Conservation (phyloP, 345 rosid genomes). For the Trapa incisa region DNA sequence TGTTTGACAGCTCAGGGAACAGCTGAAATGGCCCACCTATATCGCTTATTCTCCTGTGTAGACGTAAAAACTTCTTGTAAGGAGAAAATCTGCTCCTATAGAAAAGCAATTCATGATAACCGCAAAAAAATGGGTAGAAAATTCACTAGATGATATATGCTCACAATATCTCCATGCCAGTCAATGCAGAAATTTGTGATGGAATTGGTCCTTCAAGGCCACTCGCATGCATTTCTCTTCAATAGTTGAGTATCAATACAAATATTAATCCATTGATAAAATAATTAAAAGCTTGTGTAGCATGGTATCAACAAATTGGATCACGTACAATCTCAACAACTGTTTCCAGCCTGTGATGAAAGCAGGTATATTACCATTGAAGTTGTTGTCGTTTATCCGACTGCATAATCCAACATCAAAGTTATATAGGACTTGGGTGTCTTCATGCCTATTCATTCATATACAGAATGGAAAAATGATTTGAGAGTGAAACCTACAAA, state of each 20-base stretch:
- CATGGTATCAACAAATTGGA: background rate
- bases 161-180: conserved; percentile 27
- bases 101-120: background rate
- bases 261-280: background rate
- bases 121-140: background rate
- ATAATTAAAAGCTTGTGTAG: background rate
- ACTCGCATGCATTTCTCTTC: conserved; percentile 46
- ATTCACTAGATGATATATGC: conserved; percentile 8
- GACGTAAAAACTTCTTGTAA: background rate
- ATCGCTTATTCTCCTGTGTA: conserved; percentile 41
- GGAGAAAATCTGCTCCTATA: background rate
- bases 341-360: conserved; percentile 45
- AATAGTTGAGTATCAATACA: conserved; percentile 5
- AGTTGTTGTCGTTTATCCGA: conserved; percentile 56
- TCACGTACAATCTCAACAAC: conserved; percentile 58
- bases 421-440: background rate
- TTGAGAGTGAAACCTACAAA: conserved; percentile 24
- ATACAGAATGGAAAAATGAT: background rate
- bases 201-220: conserved; percentile 51
- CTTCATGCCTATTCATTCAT: background rate
- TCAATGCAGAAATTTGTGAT: conserved; percentile 22
- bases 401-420: conserved; percentile 28
- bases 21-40: conserved; percentile 23
- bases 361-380: conserved; percentile 55
- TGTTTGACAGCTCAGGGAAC: conserved; percentile 22